These are phyloP conservation scores for Metroxylon sagu DNA, from an alignment of 176 grass and related monocot genomes.

Conservation along the genomic window DNA sequence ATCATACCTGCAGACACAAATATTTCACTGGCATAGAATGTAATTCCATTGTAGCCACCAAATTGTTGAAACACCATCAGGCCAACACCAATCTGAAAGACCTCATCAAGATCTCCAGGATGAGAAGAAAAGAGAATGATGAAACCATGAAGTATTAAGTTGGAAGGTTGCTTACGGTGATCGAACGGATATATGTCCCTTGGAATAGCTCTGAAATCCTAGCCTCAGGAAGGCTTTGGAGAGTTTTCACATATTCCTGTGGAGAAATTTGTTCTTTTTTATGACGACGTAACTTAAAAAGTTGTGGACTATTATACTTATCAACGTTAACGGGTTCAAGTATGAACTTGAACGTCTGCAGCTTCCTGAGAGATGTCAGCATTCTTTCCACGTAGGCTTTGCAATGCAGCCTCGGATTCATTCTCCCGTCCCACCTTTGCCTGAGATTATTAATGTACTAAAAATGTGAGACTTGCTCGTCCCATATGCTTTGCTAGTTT, in stretches of 20 bases:
- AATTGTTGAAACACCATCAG: constrained; percentile 71
- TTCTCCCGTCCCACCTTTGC: constrained; percentile 40
- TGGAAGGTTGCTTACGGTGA: constrained; percentile 19
- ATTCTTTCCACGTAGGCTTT: constrained; percentile 30
- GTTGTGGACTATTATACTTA: no score
- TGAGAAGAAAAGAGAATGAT: no score
- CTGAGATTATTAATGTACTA: constrained; percentile 10
- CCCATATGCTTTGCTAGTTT: no score
- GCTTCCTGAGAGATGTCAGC: constrained; percentile 37
- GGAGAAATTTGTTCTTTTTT: background rate
- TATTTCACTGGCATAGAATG: constrained; percentile 55
- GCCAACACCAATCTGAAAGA: constrained; percentile 29
- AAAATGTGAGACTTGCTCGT: no score
- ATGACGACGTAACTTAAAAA: no score
- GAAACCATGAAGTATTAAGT: no score
- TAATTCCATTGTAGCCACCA: constrained; percentile 53
- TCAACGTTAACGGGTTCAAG: background rate
- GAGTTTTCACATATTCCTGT: constrained; percentile 37
- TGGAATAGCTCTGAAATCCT: constrained; percentile 45
- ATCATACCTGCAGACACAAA: constrained; percentile 58
- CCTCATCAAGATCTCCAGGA: no score
- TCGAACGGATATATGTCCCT: constrained; percentile 30
- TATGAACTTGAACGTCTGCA: constrained; percentile 36
- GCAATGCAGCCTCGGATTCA: constrained; percentile 39
- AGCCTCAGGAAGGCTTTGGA: constrained; percentile 32